Evolutionary conservation across 2,329 filamentous ascomycete species (phyloP).

Genomic region (Coniochaeta hoffmannii): DNA sequence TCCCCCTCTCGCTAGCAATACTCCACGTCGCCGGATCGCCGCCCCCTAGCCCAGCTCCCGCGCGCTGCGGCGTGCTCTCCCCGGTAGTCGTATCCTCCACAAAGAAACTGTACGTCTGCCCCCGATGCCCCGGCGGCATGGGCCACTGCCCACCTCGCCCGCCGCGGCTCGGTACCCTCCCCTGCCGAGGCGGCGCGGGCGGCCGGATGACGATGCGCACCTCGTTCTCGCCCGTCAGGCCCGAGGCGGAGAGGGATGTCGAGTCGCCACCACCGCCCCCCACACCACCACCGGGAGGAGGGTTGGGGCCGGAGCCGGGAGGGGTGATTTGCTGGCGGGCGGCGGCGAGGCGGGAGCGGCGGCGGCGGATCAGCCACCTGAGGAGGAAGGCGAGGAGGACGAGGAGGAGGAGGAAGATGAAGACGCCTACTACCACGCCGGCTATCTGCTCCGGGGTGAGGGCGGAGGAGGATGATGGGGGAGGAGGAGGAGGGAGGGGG

Average conservation of each 20-base stretch:
- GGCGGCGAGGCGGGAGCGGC: constrained; percentile 7
- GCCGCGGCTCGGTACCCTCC: background rate
- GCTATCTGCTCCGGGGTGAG: constrained; percentile 20
- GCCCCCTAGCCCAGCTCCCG: background rate
- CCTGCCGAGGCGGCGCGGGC: constrained; percentile 10
- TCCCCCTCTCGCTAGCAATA: constrained; percentile 19
- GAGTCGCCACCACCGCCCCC: background rate
- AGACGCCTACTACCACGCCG: constrained; percentile 17
- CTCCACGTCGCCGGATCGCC: constrained; percentile 19
- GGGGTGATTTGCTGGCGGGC: constrained; percentile 10
- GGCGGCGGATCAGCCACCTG: constrained; percentile 10
- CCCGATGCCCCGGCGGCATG: constrained; percentile 18
- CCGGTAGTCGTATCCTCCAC: constrained; percentile 16
- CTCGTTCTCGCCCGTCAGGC: constrained; percentile 15
- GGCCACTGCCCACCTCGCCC: constrained; percentile 16
- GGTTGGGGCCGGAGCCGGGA: constrained; percentile 1
- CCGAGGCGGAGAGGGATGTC: constrained; percentile 5
- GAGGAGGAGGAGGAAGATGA: constrained; percentile 17
- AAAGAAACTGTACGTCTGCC: constrained; percentile 17
- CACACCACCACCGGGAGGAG: background rate
- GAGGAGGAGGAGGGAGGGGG: background rate
- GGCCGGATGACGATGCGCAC: constrained; percentile 24
- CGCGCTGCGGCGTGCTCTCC: constrained; percentile 9
- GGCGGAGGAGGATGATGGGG: background rate
- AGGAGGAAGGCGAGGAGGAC: constrained; percentile 14